Percentiles rank a stretch among this genome's conserved stretches.
phyloP scores from a whole-genome alignment of 2,329 filamentous ascomycete genomes.

The Allantophomopsis cytisporea region DNA sequence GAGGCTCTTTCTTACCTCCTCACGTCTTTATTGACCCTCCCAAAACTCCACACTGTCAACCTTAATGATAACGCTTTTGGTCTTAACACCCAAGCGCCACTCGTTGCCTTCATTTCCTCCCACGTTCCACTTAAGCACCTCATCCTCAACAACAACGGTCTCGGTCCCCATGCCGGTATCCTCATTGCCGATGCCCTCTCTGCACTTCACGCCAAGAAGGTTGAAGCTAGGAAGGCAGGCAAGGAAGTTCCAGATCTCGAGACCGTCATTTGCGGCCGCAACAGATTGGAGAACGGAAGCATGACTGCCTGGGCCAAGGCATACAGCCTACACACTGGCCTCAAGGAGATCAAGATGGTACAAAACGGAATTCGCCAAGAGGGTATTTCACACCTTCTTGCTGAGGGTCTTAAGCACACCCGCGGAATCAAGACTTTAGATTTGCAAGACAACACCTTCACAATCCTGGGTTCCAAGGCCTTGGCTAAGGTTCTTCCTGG shows the following conservation, averaged over 20 bases:
- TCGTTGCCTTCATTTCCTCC: constrained; percentile 79
- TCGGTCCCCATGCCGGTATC: constrained; percentile 82
- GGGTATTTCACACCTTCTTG: constrained; percentile 72
- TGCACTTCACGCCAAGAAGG: constrained; percentile 73
- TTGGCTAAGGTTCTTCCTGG: constrained; percentile 60
- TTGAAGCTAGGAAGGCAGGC: constrained; percentile 56
- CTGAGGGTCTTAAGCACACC: constrained; percentile 62
- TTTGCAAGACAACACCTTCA: constrained; percentile 97
- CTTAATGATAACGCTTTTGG: constrained; percentile 98
- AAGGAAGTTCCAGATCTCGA: constrained; percentile 71
- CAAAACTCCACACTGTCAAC: constrained; percentile 81
- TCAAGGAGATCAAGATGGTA: constrained; percentile 89
- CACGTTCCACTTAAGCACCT: constrained; percentile 88
- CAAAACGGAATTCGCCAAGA: constrained; percentile 96
- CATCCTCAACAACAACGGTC: constrained; percentile 95
- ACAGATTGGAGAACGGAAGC: constrained; percentile 87
- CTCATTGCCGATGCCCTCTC: constrained; percentile 80
- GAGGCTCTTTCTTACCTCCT: constrained; percentile 76
- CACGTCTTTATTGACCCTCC: constrained; percentile 73
- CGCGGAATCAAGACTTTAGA: constrained; percentile 63
- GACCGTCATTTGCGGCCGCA: constrained; percentile 94
- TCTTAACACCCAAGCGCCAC: constrained; percentile 82
- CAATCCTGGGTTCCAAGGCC: constrained; percentile 62
- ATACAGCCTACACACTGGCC: constrained; percentile 68
- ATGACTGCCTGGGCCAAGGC: constrained; percentile 92